phyloP scores from a whole-genome alignment of 208 protist genomes.

The Naegleria fowleri region DNA sequence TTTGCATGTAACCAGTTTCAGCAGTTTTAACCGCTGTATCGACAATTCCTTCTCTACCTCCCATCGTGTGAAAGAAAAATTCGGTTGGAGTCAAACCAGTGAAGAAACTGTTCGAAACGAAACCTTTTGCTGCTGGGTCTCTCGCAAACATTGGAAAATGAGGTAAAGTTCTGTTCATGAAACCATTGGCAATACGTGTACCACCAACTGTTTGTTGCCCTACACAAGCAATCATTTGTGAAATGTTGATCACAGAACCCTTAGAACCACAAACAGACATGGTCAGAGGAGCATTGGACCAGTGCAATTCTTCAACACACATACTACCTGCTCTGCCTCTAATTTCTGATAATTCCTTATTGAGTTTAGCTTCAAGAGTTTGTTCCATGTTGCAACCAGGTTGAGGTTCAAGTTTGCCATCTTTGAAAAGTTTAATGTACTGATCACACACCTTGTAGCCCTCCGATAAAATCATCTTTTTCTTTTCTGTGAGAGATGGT shows the following conservation, averaged over 20 bases:
- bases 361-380: constrained; percentile 88
- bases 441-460: constrained; percentile 82
- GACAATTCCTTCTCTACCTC: constrained; percentile 92
- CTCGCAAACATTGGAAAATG: constrained; percentile 87
- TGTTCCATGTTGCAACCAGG: constrained; percentile 88
- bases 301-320: constrained; percentile 85
- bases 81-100: constrained; percentile 93
- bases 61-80: constrained; percentile 99
- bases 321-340: constrained; percentile 91
- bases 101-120: constrained; percentile 97
- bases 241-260: constrained; percentile 98
- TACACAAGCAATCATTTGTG: constrained; percentile 99
- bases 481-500: constrained; percentile 66
- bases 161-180: constrained; percentile 93
- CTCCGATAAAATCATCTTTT: constrained; percentile 75
- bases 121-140: constrained; percentile 87
- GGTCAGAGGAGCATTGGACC: constrained; percentile 93
- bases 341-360: constrained; percentile 89
- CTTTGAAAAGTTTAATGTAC: constrained; percentile 82
- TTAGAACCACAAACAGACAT: constrained; percentile 97
- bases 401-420: constrained; percentile 75
- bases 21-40: constrained; percentile 99
- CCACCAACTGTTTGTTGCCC: constrained; percentile 98
- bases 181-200: constrained; percentile 94
- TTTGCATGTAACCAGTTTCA: constrained; percentile 99